Base-by-base conservation (phyloP, 1,284 basidiomycete species). In the Cryptococcus wingfieldii region DNA sequence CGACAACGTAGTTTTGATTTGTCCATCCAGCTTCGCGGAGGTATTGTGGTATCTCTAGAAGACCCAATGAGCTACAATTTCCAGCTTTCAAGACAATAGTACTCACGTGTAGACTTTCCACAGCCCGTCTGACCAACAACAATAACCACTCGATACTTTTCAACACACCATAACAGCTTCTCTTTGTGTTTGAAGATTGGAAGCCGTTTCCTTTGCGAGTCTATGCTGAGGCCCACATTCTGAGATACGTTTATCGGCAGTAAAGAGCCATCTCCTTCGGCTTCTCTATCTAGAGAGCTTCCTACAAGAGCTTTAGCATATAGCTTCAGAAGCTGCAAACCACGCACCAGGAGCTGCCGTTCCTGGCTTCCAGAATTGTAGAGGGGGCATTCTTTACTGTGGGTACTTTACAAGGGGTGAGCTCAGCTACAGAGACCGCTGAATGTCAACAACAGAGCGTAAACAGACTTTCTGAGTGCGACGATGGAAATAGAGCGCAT, bases 121-220 rank as follows among this genome's bases (percentile, higher is more conserved):
- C 90, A 96, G 4, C 95, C 96, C 0, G 95, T 98, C 71, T 98
- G 92, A 12, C 92, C 94, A 23, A 98, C 88, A 5, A 82, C 85
- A 52, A 98, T 90, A 3, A 87, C 81, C 2, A 94, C 88, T 1
- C 86, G 86, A 71, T 88, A 83, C 48, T 82, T 84, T 78, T 98
- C 93, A 18, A 97, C 78, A 56, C 86, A 86, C 70, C 90, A 89
- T 4, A 98, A 77, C 13, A 98, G 79, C 59, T 86, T 84, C 43
- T 88, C 80, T 86, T 91, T 82, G 72, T 96, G 89, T 69, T 89
- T 90, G 75, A 83, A 86, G 60, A 98, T 95, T 0, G 94, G 93
- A 38, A 98, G 79, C 7, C 85, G 80, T 72, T 88, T 84, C 52
- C 91, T 80, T 65, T 92, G 88, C 19, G 82, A 81, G 59, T 87